A percentile compares a stretch with the other conserved stretches of the same genome.
Evolutionary conservation across 352 stramenopile genomes (phyloP).

Genomic region (Phytophthora fragariae): DNA sequence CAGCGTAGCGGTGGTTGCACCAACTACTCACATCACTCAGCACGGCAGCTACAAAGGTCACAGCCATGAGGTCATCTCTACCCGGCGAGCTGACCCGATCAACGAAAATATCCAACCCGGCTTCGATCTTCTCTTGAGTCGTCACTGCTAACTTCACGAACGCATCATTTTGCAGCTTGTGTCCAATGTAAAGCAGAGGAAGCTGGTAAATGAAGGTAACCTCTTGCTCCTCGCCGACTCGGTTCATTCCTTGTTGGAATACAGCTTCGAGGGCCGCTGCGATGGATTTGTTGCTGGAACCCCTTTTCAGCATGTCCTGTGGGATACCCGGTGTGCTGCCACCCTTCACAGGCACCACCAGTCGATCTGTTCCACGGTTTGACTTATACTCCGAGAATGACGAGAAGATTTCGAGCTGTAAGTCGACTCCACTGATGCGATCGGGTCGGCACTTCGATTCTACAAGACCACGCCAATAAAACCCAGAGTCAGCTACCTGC

Average conservation of each 20-base stretch:
- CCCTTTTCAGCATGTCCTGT: slow-evolving; percentile 49
- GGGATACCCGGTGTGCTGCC: slow-evolving; percentile 40
- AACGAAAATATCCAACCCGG: slow-evolving; percentile 57
- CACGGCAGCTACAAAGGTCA: slow-evolving; percentile 77
- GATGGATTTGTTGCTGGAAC: slow-evolving; percentile 42
- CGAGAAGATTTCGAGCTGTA: slow-evolving; percentile 59
- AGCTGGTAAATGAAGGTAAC: slow-evolving; percentile 62
- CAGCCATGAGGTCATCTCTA: slow-evolving; percentile 69
- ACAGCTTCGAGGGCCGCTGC: slow-evolving; percentile 51
- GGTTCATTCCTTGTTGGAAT: slow-evolving; percentile 58
- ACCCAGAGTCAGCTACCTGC: slow-evolving; percentile 1
- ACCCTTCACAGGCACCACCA: slow-evolving; percentile 43
- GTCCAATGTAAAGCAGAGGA: slow-evolving; percentile 61
- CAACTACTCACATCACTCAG: slow-evolving; percentile 69
- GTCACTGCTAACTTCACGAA: slow-evolving; percentile 46
- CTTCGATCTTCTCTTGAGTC: slow-evolving; percentile 59
- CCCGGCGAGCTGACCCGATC: slow-evolving; percentile 62
- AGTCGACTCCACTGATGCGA: slow-evolving; percentile 52
- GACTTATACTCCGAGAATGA: slow-evolving; percentile 58
- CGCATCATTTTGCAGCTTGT: slow-evolving; percentile 52
- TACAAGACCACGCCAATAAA: slow-evolving; percentile 15
- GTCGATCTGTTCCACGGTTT: slow-evolving; percentile 47
- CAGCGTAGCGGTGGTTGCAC: slow-evolving; percentile 54
- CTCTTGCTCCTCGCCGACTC: slow-evolving; percentile 54
- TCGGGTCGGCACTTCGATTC: slow-evolving; percentile 45